phyloP scores from a whole-genome alignment of 2,329 filamentous ascomycete species.

The Alternaria brassicicola region DNA sequence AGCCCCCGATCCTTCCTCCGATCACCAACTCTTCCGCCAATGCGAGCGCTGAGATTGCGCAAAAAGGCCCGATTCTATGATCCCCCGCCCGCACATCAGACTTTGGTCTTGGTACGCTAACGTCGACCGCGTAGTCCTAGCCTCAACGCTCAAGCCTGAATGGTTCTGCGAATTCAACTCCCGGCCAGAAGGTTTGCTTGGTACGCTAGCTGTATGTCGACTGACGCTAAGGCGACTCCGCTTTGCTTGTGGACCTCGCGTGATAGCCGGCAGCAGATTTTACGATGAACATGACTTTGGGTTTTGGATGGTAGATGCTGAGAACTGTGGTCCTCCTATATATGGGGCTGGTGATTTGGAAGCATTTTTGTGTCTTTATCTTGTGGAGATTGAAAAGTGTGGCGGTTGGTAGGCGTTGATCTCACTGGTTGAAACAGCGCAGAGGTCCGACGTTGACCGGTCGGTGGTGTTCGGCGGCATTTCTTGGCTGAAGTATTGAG shows the following conservation, averaged over 20 bases:
- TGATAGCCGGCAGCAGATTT: neutral
- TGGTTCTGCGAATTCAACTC: neutral
- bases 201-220: neutral
- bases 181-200: neutral
- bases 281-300: neutral
- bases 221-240: neutral
- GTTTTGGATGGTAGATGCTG: neutral
- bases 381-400: too few relatives aligned
- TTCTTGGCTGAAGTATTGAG: neutral
- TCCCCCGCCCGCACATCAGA: too few relatives aligned
- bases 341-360: neutral
- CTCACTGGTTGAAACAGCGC: neutral
- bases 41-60: neutral
- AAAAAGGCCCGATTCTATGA: neutral
- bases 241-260: neutral
- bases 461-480: neutral
- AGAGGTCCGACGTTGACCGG: neutral
- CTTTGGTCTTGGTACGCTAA: neutral
- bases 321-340: neutral
- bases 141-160: neutral
- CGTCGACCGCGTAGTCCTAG: too few relatives aligned
- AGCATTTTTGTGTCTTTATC: too few relatives aligned
- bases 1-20: neutral
- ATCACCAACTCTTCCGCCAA: neutral
- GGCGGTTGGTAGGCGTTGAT: neutral